Evolutionary conservation across 352 stramenopile genomes (phyloP), one percentile per base, ranked within the genome.

Genomic region (Globisporangium paddicum): DNA sequence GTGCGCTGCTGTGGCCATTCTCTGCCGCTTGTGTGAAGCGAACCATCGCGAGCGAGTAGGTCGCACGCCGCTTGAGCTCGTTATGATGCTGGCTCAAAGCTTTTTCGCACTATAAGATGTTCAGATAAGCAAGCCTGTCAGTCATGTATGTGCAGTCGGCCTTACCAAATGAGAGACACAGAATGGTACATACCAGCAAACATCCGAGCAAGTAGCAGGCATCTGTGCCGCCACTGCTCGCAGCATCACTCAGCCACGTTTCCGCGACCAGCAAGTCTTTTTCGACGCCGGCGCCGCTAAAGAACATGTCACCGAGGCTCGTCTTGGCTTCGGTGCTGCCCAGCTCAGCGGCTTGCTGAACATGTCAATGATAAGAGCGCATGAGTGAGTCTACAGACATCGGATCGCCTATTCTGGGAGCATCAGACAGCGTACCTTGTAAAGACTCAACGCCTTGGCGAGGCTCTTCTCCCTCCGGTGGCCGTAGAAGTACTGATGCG

Each of bases 261-360:
- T 75, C 76, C 1, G 77, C 81, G 28, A 82, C 38, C 10, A 86
- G 67, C 19, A 77, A 21, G 26, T 93, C 83, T 51, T 67, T 78
- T 38, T 86, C 77, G 18, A 75, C 62, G 34, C 69, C 75, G 5
- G 69, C 62, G 1, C 80, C 83, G 14, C 57, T 54, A 16, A 79
- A 65, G 58, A 76, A 69, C 73, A 89, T 88, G 62, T 86, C 72
- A 0, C 78, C 83, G n/a, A 93, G 58, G 35, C 77, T 89, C 10
- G 69, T 64, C 71, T 81, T 84, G 9, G 83, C 81, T 28, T 72
- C 53, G 4, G 62, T 45, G 55, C 67, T 79, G 7, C 66, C 64
- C 37, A 77, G 62, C 26, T 69, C 67, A n/a, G 81, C 79, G 37
- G 82, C 78, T 69, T 75, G 57, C 82, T 90, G 21, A 21, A 2